phyloP scores from a whole-genome alignment of 148 eudicot genomes.

The Oxyria digyna region DNA sequence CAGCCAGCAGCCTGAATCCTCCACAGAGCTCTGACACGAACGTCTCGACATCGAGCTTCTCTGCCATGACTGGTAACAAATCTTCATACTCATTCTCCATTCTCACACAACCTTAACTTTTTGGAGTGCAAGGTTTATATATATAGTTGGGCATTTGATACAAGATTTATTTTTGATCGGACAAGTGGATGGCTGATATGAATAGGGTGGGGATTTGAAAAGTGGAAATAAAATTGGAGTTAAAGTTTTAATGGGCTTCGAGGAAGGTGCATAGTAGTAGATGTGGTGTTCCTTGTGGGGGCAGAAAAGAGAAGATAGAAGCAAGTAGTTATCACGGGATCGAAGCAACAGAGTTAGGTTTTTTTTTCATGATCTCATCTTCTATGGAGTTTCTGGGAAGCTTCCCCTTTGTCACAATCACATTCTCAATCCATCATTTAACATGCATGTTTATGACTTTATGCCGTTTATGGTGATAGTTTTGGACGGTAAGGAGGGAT shows the following conservation, averaged over 20 bases:
- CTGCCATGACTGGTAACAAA: conserved; percentile 33
- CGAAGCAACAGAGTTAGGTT: not conserved
- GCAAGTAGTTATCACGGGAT: conserved; percentile 9
- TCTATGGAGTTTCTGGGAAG: conserved; percentile 24
- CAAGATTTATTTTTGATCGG: not conserved
- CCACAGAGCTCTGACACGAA: conserved; percentile 35
- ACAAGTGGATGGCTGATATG: not conserved
- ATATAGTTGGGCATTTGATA: not conserved
- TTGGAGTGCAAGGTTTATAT: not conserved
- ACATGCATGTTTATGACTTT: not conserved
- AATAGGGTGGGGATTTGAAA: not conserved
- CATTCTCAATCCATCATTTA: not conserved
- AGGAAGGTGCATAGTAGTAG: conserved; percentile 23
- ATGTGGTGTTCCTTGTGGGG: not conserved
- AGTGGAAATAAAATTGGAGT: not conserved
- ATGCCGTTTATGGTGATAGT: no score
- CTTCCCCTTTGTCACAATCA: conserved; percentile 20
- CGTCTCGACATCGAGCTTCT: conserved; percentile 29
- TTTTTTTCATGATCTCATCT: not conserved
- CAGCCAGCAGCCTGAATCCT: conserved; percentile 34
- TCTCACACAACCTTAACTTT: not conserved
- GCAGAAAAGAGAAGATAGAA: not conserved
- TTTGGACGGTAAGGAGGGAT: no score
- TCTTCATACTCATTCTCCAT: conserved; percentile 21
- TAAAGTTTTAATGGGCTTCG: conserved; percentile 16